Base-by-base conservation (phyloP, 495 filamentous ascomycete species). In the Acidomyces sp. region DNA sequence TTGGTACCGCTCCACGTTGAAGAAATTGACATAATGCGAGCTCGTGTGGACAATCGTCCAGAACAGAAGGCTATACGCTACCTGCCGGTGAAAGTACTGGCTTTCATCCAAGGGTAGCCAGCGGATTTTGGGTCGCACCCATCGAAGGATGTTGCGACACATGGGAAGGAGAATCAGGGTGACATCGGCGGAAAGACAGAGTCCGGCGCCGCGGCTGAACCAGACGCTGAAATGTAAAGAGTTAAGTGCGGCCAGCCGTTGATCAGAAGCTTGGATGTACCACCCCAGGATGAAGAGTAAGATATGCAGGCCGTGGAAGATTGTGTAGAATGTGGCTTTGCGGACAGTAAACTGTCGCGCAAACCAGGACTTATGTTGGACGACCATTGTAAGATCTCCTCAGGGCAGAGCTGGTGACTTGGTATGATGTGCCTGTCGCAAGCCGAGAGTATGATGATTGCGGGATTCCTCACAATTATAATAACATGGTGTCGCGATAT, bases 21-120 rank as follows among this genome's bases (percentile, higher is more conserved):
- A 96, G 69, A 97, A 97, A 61, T 97, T 97, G 62, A 96, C 85
- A 58, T 96, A 99, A 61, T 99, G 90, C 15, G 75, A 71, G 9
- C 68, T 56, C 3, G 75, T 76, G 55, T 99, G 90, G 18, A 87
- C 64, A 28, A 76, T 74, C 19, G 77, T 79, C 51, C 84, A 99
- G 12, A 94, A 55, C 3, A 96, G 69, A 62, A 95, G 62, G 3
- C 82, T 63, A 57, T 96, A 99, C 2, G 92, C 88, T 13, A 93
- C 75, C 60, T 99, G 90, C 25, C 92, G 73, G 67, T 99, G 90
- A 55, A 96, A 93, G 85, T 85, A 99, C 51, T 85, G 75, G 19
- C 81, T 85, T 62, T 99, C 90, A 54, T 99, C 90, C 9, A 99
- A 70, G 6, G 92, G 88, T 11, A 96, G 56, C 67, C 79, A 93